A percentile compares a stretch with the other conserved stretches of the same genome.
Evolutionary conservation across 2,329 filamentous ascomycete species (phyloP).

Genomic region (Beauveria asiatica): DNA sequence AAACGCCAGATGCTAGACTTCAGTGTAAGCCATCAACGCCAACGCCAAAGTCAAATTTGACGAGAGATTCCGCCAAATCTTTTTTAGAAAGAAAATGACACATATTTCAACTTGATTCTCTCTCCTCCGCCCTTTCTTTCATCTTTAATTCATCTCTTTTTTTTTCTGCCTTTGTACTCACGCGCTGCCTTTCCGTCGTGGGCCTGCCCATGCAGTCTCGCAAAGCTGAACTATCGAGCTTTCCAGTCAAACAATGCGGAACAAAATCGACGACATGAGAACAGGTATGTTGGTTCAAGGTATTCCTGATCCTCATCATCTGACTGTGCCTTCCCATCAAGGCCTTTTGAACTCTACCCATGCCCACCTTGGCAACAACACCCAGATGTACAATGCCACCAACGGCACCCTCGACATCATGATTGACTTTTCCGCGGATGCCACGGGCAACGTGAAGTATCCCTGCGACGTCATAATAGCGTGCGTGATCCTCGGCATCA

Average conservation of each 20-base stretch:
- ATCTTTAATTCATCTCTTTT: background rate
- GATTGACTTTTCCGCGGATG: accelerated
- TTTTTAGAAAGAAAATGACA: too few species aligned
- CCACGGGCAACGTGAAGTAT: background rate
- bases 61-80: too few species aligned
- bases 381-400: background rate
- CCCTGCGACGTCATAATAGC: background rate
- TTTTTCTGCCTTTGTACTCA: background rate
- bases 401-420: background rate
- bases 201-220: background rate
- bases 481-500: background rate
- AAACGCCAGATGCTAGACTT: background rate
- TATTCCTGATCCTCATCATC: too few species aligned
- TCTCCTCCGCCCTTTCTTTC: background rate
- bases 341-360: background rate
- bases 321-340: too few species aligned
- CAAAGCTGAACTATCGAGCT: background rate
- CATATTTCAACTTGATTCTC: too few species aligned
- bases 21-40: background rate
- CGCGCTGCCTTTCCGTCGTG: background rate
- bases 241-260: too few species aligned
- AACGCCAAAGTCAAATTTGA: background rate
- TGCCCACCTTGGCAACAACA: background rate
- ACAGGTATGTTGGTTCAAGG: too few species aligned
- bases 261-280: too few species aligned